Conservation (phyloP, 352 stramenopile species). For the Pythium rishiriense region DNA sequence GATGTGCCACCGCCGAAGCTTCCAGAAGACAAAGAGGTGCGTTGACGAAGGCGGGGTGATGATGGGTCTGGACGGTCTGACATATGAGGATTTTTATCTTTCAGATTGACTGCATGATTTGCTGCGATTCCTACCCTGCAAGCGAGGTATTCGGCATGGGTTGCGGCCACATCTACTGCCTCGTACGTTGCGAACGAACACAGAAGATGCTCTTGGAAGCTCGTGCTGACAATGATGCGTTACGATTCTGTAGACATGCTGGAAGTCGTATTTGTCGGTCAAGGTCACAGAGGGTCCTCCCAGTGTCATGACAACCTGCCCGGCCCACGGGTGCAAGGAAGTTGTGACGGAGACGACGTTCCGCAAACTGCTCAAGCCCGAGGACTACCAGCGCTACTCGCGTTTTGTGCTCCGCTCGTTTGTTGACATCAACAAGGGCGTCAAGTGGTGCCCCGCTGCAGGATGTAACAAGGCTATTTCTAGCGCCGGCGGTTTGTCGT, state of each 20-base stretch:
- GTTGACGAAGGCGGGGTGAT: background rate
- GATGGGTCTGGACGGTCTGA: background rate
- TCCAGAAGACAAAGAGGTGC: slow-evolving; percentile 41
- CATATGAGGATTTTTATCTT: too few relatives aligned
- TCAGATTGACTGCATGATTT: slow-evolving; percentile 91
- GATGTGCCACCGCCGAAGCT: slow-evolving; percentile 39
- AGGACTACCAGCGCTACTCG: slow-evolving; percentile 89
- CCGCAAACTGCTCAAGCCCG: slow-evolving; percentile 56
- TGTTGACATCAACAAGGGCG: slow-evolving; percentile 97
- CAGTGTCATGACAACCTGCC: slow-evolving; percentile 95
- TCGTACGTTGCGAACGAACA: slow-evolving; percentile 71
- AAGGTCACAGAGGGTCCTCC: slow-evolving; percentile 92
- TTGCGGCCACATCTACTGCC: slow-evolving; percentile 97
- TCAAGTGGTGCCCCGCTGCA: slow-evolving; percentile 96
- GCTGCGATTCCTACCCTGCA: slow-evolving; percentile 88
- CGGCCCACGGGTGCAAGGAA: slow-evolving; percentile 94
- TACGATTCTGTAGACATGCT: slow-evolving; percentile 54
- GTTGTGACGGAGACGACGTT: slow-evolving; percentile 72
- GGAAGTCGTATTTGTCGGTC: slow-evolving; percentile 81
- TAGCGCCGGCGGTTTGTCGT: slow-evolving; percentile 75
- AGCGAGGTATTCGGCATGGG: slow-evolving; percentile 90
- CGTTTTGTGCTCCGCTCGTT: slow-evolving; percentile 95
- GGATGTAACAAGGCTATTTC: slow-evolving; percentile 96
- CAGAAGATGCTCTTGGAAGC: background rate
- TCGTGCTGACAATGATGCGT: background rate